Evolutionary conservation across 768 basidiomycete genomes (phyloP).

Genomic region (Fibroporia radiculosa): DNA sequence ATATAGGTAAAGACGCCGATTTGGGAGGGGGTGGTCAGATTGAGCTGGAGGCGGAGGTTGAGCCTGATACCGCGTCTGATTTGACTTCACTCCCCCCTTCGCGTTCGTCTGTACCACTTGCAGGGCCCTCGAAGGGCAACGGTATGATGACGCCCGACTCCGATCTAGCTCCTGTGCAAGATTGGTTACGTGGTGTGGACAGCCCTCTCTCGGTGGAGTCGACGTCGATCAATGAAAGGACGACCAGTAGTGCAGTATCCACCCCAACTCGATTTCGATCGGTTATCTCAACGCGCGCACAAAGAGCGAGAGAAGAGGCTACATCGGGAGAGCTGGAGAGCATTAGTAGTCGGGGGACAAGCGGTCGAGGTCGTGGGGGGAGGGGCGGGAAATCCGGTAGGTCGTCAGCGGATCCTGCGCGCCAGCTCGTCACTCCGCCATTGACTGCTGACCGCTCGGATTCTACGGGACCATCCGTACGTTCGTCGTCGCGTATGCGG

Average conservation of each 20-base stretch:
- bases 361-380: conserved; percentile 1
- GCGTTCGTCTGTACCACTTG: conserved; percentile 6
- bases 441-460: conserved; percentile 35
- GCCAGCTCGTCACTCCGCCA: conserved; percentile 40
- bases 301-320: conserved; percentile 36
- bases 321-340: conserved; percentile 8
- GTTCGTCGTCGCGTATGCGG: conserved; percentile 16
- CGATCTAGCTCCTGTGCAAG: conserved; percentile 9
- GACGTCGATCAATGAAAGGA: not conserved
- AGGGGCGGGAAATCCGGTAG: conserved; percentile 1
- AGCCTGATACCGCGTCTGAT: conserved; percentile 39
- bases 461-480: conserved; percentile 23
- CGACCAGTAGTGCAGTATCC: not conserved
- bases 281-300: conserved; percentile 49
- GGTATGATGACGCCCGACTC: conserved; percentile 23
- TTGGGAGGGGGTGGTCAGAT: conserved; percentile 27
- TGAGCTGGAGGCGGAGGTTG: conserved; percentile 36
- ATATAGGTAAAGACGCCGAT: conserved; percentile 49
- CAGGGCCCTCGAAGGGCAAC: conserved; percentile 11
- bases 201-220: not conserved
- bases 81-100: conserved; percentile 41
- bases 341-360: conserved; percentile 13
- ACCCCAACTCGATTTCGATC: conserved; percentile 34
- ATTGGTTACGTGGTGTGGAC: not conserved
- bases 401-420: conserved; percentile 4